Evolutionary conservation across 208 protist genomes (phyloP), one percentile per base, ranked within the genome.

Genomic region (Wallacemonas collosoma): DNA sequence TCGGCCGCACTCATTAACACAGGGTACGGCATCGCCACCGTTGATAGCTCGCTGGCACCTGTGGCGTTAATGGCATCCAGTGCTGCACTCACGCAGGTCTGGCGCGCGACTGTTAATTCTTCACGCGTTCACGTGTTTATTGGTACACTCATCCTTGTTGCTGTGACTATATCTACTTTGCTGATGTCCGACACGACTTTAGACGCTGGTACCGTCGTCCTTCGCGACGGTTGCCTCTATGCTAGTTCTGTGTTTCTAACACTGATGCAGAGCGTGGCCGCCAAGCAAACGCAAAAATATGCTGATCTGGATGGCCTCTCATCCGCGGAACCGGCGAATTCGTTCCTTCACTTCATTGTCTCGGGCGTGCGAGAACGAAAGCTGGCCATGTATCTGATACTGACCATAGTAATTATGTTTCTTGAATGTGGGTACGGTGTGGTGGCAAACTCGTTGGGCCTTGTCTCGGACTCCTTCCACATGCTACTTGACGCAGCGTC

Each of bases 401-500:
- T 94, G 12, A 97, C 87, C n/a, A 7, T 87, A 8, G 26, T 68
- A 5, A 85, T 95, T 15, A 96, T 95, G 91, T 12, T 90, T 79
- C 62, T 97, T 8, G 94, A 97, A 77, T 81, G 96, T 41, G 3
- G 87, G 26, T 96, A 96, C 79, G 94, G 91, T 36, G 45, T 95
- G 57, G 65, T 75, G 0, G 77, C 67, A 2, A 95, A 95, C 45
- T 96, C 90, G 35, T 58, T 96, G 0, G 97, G 97, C 15, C 75
- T 99, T 2, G 95, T 99, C 54, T 97, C 94, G 0, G 98, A 99
- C 87, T 90, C 93, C 3, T 98, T 98, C 71, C 98, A 99, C 80
- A 99, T 99, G 98, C 79, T 99, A 12, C 94, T 99, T 39, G 98
- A 99, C 73, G 97, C 88, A 6, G 88, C 87, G 8, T 98, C 98